Evolutionary conservation across 139 green algal species (phyloP).

Genomic region (Edaphochlamys debaryana): DNA sequence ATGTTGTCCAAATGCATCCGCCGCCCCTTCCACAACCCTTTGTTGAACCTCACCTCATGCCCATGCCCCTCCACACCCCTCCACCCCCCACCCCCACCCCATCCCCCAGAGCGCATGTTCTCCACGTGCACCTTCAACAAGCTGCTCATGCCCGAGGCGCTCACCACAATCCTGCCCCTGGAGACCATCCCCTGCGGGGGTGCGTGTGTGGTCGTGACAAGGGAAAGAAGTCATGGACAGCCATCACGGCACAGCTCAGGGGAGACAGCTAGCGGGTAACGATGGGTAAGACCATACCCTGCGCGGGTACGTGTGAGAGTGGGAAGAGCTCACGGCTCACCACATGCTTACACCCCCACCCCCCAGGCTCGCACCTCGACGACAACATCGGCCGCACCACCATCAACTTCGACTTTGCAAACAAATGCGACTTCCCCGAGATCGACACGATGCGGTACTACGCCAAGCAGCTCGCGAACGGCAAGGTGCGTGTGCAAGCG

Average conservation of each 20-base stretch:
- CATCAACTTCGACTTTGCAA: background rate
- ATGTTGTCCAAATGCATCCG: too few relatives aligned
- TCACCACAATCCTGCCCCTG: background rate
- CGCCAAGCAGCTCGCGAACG: background rate
- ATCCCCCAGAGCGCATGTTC: conserved; percentile 2
- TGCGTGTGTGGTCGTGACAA: conserved; percentile 2
- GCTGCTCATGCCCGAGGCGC: background rate
- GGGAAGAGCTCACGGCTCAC: too few relatives aligned
- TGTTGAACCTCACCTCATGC: too few relatives aligned
- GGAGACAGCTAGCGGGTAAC: too few relatives aligned
- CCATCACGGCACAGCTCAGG: too few relatives aligned
- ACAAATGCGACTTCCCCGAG: background rate
- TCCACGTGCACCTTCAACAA: background rate
- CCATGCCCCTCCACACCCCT: too few relatives aligned
- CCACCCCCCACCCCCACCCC: too few relatives aligned
- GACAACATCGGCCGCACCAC: background rate
- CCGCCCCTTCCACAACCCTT: too few relatives aligned
- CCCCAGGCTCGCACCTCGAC: background rate
- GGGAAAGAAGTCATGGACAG: too few relatives aligned
- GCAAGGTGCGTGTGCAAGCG: background rate
- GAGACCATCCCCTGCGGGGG: background rate
- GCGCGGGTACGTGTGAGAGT: too few relatives aligned
- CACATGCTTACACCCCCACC: too few relatives aligned
- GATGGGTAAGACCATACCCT: too few relatives aligned
- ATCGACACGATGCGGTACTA: background rate